phyloP scores from a whole-genome alignment of 1,284 basidiomycete species.

The Fomitopsis betulina region DNA sequence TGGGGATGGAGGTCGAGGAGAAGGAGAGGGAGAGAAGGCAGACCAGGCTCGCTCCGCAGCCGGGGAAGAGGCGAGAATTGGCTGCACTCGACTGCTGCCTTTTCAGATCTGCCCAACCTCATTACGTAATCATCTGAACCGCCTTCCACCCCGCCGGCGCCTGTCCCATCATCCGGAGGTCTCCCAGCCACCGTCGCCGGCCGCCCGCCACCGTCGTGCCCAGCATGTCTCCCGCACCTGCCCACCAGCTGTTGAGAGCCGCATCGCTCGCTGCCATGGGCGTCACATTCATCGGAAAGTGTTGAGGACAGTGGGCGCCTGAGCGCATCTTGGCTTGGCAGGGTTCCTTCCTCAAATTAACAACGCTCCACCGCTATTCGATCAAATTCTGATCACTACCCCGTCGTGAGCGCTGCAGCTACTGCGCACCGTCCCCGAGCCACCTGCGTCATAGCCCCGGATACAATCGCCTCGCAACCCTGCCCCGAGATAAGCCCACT shows the following conservation, averaged over 20 bases:
- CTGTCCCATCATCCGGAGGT: not conserved
- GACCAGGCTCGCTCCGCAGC: slow-evolving; percentile 28
- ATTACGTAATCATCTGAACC: not conserved
- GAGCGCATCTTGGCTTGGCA: slow-evolving; percentile 1
- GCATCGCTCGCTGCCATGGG: not conserved
- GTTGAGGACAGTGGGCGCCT: not conserved
- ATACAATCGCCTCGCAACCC: not conserved
- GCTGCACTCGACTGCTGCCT: not conserved
- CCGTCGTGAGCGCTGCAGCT: too few relatives aligned
- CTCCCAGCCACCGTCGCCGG: not conserved
- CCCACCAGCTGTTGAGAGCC: not conserved
- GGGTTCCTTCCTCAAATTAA: not conserved
- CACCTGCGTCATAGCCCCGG: not conserved
- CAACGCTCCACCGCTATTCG: not conserved
- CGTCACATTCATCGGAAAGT: not conserved
- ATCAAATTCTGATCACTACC: not conserved
- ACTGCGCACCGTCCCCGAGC: not conserved
- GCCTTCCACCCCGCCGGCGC: not conserved
- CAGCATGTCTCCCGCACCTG: too few relatives aligned
- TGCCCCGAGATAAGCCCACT: not conserved
- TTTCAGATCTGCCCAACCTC: slow-evolving; percentile 9
- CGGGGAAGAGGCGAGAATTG: slow-evolving; percentile 6
- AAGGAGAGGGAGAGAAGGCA: slow-evolving; percentile 2
- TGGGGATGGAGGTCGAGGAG: slow-evolving; percentile 11
- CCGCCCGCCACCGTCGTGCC: not conserved